Percentiles rank a stretch among this genome's conserved stretches.
Evolutionary conservation across 352 stramenopile genomes (phyloP).

Genomic region (Pythium aristosporum): DNA sequence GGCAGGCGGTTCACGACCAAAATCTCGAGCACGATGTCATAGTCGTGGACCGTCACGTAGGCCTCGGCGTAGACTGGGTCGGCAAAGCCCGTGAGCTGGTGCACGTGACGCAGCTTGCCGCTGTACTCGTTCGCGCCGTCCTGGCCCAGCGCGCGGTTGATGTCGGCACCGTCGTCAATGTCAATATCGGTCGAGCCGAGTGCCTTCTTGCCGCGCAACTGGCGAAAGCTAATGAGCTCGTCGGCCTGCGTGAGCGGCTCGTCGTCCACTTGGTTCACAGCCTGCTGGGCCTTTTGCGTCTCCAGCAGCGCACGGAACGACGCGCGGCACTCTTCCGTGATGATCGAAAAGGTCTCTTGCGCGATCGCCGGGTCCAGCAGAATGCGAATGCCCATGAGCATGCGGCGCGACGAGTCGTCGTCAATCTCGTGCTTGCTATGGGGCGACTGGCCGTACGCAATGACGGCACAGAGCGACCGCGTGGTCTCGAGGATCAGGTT

Average conservation of each 20-base stretch:
- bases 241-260: conserved; percentile 84
- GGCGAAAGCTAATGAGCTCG: conserved; percentile 97
- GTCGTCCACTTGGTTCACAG: conserved; percentile 54
- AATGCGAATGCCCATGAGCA: conserved; percentile 94
- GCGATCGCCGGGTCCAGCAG: conserved; percentile 90
- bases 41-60: conserved; percentile 99
- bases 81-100: conserved; percentile 99
- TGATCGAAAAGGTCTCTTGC: conserved; percentile 63
- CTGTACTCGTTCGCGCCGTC: conserved; percentile 85
- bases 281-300: conserved; percentile 66
- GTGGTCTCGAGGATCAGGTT: conserved; percentile 68
- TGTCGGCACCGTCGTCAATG: conserved; percentile 97
- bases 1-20: conserved; percentile 98
- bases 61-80: conserved; percentile 99
- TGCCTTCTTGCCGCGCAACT: conserved; percentile 92
- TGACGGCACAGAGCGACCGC: conserved; percentile 74
- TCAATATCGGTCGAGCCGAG: conserved; percentile 95
- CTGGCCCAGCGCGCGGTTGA: conserved; percentile 93
- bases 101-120: conserved; percentile 95
- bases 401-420: conserved; percentile 94
- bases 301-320: conserved; percentile 79
- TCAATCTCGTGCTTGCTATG: conserved; percentile 86
- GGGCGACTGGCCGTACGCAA: conserved; percentile 72
- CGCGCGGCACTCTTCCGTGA: conserved; percentile 78
- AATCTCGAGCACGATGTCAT: conserved; percentile 99